Conservation (phyloP, 2,329 filamentous ascomycete genomes). For the Trichoderma pleuroti region DNA sequence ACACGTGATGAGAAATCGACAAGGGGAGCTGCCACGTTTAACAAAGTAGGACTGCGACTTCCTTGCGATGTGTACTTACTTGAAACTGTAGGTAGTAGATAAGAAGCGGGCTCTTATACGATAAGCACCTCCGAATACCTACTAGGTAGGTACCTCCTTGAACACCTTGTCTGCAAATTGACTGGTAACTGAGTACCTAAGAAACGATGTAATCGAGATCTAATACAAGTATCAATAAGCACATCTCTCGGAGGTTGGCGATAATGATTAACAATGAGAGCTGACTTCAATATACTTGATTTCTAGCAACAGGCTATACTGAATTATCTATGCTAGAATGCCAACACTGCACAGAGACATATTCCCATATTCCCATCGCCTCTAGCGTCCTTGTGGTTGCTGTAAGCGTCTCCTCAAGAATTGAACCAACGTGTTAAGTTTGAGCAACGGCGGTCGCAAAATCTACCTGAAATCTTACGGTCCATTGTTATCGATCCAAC, state of each 20-base stretch:
- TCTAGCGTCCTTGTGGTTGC: neutral
- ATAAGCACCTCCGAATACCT: neutral
- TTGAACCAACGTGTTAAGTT: neutral
- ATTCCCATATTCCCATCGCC: neutral
- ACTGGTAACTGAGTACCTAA: neutral
- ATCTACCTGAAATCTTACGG: neutral
- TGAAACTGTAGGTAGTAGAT: neutral
- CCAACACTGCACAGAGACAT: neutral
- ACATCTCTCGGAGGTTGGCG: neutral
- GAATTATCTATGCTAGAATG: neutral
- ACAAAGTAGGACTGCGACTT: neutral
- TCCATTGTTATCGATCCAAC: neutral
- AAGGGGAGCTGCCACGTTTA: neutral
- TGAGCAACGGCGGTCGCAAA: neutral
- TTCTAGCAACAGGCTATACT: neutral
- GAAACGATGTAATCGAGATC: neutral
- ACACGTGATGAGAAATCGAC: neutral
- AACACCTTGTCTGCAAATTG: too few relatives aligned
- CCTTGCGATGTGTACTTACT: neutral
- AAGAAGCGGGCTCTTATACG: neutral
- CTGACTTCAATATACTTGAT: neutral
- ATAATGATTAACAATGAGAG: neutral
- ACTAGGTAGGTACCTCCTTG: too few relatives aligned
- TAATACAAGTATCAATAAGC: neutral
- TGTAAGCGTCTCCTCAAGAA: neutral